Percentiles rank a stretch among this genome's conserved stretches.
phyloP scores from a whole-genome alignment of 768 basidiomycete genomes.

The Arthromyces matolae region DNA sequence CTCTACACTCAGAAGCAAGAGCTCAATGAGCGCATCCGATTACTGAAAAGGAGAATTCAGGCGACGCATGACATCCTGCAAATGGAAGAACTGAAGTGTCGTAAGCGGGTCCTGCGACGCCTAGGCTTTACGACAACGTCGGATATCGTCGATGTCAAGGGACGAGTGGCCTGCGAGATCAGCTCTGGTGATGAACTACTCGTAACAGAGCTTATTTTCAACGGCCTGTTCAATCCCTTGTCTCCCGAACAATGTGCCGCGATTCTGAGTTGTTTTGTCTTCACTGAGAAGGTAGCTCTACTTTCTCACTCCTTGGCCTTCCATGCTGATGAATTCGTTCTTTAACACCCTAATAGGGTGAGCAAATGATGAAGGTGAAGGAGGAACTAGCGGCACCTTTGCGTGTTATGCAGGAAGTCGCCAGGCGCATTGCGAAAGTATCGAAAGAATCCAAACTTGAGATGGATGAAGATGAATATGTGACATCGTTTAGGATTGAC shows the following conservation, averaged over 20 bases:
- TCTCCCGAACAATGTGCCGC: slow-evolving; percentile 91
- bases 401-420: slow-evolving; percentile 95
- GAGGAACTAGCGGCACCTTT: slow-evolving; percentile 93
- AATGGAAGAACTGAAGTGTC: slow-evolving; percentile 91
- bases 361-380: slow-evolving; percentile 79
- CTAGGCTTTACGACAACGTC: slow-evolving; percentile 84
- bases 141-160: slow-evolving; percentile 98
- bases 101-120: slow-evolving; percentile 90
- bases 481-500: slow-evolving; percentile 95
- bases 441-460: slow-evolving; percentile 90
- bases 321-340: background rate
- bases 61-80: slow-evolving; percentile 91
- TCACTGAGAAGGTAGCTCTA: slow-evolving; percentile 82
- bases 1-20: slow-evolving; percentile 76
- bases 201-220: slow-evolving; percentile 95
- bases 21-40: slow-evolving; percentile 63
- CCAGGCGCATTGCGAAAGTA: slow-evolving; percentile 91
- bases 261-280: slow-evolving; percentile 96
- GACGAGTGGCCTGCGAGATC: slow-evolving; percentile 97
- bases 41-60: slow-evolving; percentile 81
- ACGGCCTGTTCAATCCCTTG: slow-evolving; percentile 90
- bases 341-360: no score
- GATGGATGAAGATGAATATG: slow-evolving; percentile 91
- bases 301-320: background rate
- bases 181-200: slow-evolving; percentile 95